A percentile compares a stretch with the other conserved stretches of the same genome.
Conservation (phyloP, 2,329 filamentous ascomycete species). For the Verticillium dahliae region DNA sequence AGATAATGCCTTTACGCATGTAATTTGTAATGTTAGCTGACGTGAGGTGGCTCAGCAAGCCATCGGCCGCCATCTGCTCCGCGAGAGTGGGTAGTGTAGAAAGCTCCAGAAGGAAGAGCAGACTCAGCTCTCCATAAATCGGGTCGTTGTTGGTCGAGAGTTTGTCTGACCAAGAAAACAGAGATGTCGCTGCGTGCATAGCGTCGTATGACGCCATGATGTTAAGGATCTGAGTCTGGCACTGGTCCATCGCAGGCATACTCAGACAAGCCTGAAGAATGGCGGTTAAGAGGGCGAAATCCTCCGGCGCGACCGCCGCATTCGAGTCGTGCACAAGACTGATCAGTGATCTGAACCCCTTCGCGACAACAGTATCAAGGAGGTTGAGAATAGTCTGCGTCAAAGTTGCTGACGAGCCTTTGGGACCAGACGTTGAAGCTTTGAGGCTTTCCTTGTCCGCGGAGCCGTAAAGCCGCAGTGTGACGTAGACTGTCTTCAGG, state of each 20-base stretch:
- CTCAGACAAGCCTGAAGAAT: conserved; percentile 79
- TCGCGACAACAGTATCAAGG: conserved; percentile 69
- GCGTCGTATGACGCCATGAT: conserved; percentile 66
- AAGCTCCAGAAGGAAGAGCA: conserved; percentile 82
- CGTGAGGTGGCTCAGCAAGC: conserved; percentile 70
- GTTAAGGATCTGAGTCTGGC: conserved; percentile 63
- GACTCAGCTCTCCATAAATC: conserved; percentile 85
- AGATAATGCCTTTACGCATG: conserved; percentile 64
- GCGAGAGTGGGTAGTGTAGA: conserved; percentile 76
- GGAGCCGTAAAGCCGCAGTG: conserved; percentile 59
- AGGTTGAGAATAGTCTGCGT: conserved; percentile 69
- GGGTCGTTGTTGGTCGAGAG: conserved; percentile 74
- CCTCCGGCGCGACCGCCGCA: conserved; percentile 60
- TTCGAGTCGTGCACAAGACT: conserved; percentile 74
- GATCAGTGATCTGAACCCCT: conserved; percentile 76
- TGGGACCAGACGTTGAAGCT: conserved; percentile 15
- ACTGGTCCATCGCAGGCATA: conserved; percentile 68
- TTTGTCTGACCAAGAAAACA: conserved; percentile 92
- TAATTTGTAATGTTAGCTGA: conserved; percentile 73
- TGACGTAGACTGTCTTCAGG: conserved; percentile 77
- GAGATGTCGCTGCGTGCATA: conserved; percentile 72
- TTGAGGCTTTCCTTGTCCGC: conserved; percentile 19
- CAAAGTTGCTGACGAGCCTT: conserved; percentile 34
- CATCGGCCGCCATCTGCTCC: conserved; percentile 85
- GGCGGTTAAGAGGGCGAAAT: conserved; percentile 81